Base-by-base conservation (phyloP, 2,329 filamentous ascomycete genomes). In the Aspergillus sergii region DNA sequence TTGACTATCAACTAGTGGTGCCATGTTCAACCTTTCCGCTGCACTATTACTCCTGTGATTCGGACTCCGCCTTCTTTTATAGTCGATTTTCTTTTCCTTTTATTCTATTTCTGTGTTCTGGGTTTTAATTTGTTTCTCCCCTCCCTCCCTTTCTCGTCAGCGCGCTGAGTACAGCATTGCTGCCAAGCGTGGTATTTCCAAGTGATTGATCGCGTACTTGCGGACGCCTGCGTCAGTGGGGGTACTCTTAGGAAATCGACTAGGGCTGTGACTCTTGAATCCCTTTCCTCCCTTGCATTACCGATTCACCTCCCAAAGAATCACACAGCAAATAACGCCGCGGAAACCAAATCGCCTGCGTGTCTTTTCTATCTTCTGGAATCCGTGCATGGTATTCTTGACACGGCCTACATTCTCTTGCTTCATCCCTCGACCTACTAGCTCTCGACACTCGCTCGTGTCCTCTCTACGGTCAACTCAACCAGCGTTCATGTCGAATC, bases 401-500 rank as follows among this genome's bases (percentile, higher is more conserved):
- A 55, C 60, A 55, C 36, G 46, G 46, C 66, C 60, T 57, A 41
- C 60, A 58, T 56, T 55, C 61, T 64, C 60, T 55, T 57, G 46
- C 45, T 56, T 21, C 61, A 26, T 59, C 46, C 59, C 36, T 19
- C 55, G 36, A 21, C 53, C 59, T 55, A 55, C 45, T 46, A 50
- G 26, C 23, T 28, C 46, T 28, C 48, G 36, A 48, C 32, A 60
- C 23, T 50, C 61, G 56, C 59, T 62, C 61, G 61, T 63, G 67
- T 67, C 66, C 64, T 66, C 55, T 54, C 61, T 60, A 61, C 63
- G 34, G 62, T 53, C 51, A 60, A 57, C 60, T 61, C 68, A 64
- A 65, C 63, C 67, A 68, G 69, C 68, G 68, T 71, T 73, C 63
- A 71, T 71, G 69, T 69, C 69, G 69, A 69, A 46, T 64, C 64